Conservation (phyloP, 2,329 filamentous ascomycete genomes). For the Fusarium bulbicola region DNA sequence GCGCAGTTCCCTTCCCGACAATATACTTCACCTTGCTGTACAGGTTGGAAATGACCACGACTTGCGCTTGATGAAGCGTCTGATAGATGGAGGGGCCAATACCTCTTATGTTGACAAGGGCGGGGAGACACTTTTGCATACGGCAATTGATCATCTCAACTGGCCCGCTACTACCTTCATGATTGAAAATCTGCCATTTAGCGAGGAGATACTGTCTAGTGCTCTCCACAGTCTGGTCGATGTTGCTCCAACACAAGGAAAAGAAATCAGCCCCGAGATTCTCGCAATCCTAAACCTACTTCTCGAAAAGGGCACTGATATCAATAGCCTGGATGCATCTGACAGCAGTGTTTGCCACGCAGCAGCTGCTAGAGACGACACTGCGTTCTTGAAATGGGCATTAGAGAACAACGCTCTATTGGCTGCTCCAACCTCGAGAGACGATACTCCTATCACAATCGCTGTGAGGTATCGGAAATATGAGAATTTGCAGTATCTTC, state of each 20-base stretch:
- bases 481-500: not conserved
- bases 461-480: not conserved
- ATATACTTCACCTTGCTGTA: not conserved
- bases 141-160: not conserved
- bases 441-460: not conserved
- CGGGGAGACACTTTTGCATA: accelerated
- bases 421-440: not conserved
- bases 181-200: accelerated
- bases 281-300: accelerated
- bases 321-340: accelerated
- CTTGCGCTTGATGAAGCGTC: not conserved
- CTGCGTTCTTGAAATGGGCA: accelerated
- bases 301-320: accelerated
- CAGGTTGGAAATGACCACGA: not conserved
- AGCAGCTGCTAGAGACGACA: not conserved
- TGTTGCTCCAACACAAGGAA: not conserved
- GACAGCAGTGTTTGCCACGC: accelerated
- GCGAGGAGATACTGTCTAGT: accelerated
- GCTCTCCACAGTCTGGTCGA: accelerated
- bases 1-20: accelerated
- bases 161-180: accelerated
- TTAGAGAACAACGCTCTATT: accelerated
- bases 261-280: accelerated
- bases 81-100: not conserved
- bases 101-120: no score